Conservation (phyloP, 2,329 filamentous ascomycete genomes). For the Lachnellula willkommii region DNA sequence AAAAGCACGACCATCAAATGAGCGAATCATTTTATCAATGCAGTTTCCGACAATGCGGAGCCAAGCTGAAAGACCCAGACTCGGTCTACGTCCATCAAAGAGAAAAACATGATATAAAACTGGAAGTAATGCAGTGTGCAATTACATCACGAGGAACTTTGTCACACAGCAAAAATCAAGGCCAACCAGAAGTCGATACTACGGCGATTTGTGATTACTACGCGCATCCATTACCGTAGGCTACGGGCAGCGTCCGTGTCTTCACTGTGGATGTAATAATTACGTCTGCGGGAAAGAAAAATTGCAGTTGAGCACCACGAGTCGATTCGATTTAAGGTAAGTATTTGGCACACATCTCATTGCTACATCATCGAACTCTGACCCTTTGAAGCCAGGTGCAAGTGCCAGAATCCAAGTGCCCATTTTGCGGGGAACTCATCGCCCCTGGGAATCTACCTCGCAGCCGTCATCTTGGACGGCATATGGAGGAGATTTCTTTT, state of each 20-base stretch:
- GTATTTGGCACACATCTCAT: not conserved
- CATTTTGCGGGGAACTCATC: not conserved
- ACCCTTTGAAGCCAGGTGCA: not conserved
- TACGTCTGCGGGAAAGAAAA: not conserved
- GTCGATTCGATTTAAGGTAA: not conserved
- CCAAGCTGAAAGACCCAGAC: not conserved
- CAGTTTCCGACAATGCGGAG: not conserved
- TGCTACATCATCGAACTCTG: not conserved
- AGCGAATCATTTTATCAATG: not conserved
- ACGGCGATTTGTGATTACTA: not conserved
- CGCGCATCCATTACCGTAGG: no score
- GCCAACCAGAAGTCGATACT: not conserved
- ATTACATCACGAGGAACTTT: not conserved
- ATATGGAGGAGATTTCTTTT: not conserved
- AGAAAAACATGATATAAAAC: not conserved
- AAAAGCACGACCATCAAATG: not conserved
- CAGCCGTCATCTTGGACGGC: not conserved
- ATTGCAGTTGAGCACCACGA: not conserved
- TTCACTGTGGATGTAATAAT: not conserved
- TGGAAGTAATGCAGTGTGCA: not conserved
- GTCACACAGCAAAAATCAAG: not conserved
- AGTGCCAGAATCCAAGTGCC: not conserved
- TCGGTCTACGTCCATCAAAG: not conserved
- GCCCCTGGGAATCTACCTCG: not conserved
- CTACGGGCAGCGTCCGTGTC: not conserved